Evolutionary conservation across 495 filamentous ascomycete genomes (phyloP).

Genomic region (Trichoderma orchidacearum): DNA sequence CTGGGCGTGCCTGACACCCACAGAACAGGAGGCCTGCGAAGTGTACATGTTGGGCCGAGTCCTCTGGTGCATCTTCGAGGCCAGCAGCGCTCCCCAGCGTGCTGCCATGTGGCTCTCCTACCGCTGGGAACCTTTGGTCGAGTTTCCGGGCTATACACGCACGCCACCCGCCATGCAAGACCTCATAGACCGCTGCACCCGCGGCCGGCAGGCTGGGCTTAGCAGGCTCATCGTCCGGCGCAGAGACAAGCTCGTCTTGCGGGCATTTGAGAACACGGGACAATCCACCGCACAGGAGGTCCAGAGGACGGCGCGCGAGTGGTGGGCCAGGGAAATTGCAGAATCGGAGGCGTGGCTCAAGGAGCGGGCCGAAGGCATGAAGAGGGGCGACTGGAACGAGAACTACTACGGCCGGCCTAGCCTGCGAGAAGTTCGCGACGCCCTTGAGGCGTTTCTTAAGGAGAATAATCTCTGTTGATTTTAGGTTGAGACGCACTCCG

Average conservation of each 20-base stretch:
- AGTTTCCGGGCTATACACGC: slow-evolving; percentile 26
- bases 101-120: slow-evolving; percentile 36
- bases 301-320: slow-evolving; percentile 17
- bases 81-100: slow-evolving; percentile 28
- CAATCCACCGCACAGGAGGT: neutral
- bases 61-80: slow-evolving; percentile 40
- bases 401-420: slow-evolving; percentile 27
- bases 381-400: slow-evolving; percentile 21
- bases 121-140: slow-evolving; percentile 28
- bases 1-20: slow-evolving; percentile 25
- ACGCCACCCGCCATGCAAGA: slow-evolving; percentile 22
- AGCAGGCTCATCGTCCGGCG: slow-evolving; percentile 19
- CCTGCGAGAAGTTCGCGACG: slow-evolving; percentile 17
- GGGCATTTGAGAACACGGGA: neutral
- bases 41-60: slow-evolving; percentile 39
- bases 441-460: slow-evolving; percentile 10
- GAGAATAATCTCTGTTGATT: neutral
- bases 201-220: slow-evolving; percentile 21
- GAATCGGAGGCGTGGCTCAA: slow-evolving; percentile 23
- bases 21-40: slow-evolving; percentile 31
- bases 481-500: too few relatives aligned
- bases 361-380: slow-evolving; percentile 14
- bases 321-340: slow-evolving; percentile 27
- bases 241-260: slow-evolving; percentile 23
- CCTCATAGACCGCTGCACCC: slow-evolving; percentile 30